Percentiles rank a stretch among this genome's conserved stretches.
Evolutionary conservation across 805 yeast genomes (phyloP).

Genomic region (Barnettozyma wickerhamii): DNA sequence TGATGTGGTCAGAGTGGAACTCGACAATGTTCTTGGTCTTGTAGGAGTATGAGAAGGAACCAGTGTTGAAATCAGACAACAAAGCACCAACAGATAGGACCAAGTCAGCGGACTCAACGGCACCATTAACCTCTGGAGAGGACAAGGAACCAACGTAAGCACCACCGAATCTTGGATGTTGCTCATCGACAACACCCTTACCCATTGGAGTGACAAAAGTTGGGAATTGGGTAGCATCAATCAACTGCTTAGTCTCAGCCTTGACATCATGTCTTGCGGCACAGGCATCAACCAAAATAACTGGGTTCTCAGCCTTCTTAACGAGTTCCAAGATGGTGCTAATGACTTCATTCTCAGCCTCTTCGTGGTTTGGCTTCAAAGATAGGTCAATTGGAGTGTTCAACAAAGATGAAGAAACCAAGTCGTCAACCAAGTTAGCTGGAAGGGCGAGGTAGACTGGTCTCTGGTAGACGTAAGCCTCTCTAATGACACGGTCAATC

Average conservation of each 20-base stretch:
- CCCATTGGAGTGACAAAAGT: slow-evolving; percentile 90
- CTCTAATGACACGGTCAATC: slow-evolving; percentile 70
- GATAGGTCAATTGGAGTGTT: slow-evolving; percentile 62
- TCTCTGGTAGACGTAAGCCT: slow-evolving; percentile 67
- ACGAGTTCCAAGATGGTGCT: slow-evolving; percentile 49
- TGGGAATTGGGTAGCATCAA: slow-evolving; percentile 69
- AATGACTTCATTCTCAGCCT: slow-evolving; percentile 61
- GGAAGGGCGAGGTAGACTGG: slow-evolving; percentile 84
- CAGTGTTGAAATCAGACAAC: slow-evolving; percentile 86
- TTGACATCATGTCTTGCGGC: slow-evolving; percentile 71
- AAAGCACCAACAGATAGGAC: slow-evolving; percentile 77
- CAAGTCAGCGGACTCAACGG: slow-evolving; percentile 72
- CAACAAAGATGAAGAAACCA: slow-evolving; percentile 52
- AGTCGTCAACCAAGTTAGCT: slow-evolving; percentile 69
- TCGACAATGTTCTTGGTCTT: slow-evolving; percentile 71
- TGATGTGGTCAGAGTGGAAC: slow-evolving; percentile 74
- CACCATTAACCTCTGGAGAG: slow-evolving; percentile 62
- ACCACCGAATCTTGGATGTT: slow-evolving; percentile 72
- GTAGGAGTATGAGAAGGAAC: slow-evolving; percentile 76
- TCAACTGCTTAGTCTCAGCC: slow-evolving; percentile 58
- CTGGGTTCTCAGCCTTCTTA: slow-evolving; percentile 58
- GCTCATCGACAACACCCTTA: slow-evolving; percentile 73
- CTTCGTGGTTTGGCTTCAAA: slow-evolving; percentile 52
- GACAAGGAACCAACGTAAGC: slow-evolving; percentile 83
- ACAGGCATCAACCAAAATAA: slow-evolving; percentile 83